Evolutionary conservation across 306 rosid genomes (phyloP).

Genomic region (Acacia melanoxylon): DNA sequence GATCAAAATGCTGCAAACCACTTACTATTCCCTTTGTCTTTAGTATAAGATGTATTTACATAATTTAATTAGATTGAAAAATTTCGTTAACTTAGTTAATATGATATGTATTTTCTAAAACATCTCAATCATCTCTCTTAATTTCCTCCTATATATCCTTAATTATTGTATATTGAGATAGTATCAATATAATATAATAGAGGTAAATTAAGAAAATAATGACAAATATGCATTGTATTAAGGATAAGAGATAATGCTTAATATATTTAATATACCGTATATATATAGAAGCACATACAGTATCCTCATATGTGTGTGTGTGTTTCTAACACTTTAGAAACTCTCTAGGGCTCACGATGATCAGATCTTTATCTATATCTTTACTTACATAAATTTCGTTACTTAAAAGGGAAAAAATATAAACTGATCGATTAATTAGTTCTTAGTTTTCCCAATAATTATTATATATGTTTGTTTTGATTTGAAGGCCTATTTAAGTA

Average conservation of each 20-base stretch:
- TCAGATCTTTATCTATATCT: background rate
- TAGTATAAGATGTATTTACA: too few relatives aligned
- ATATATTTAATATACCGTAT: background rate
- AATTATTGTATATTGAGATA: too few relatives aligned
- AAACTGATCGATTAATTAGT: background rate
- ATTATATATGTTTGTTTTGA: background rate
- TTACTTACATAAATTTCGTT: background rate
- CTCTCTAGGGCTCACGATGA: background rate
- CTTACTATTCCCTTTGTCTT: background rate
- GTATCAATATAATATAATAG: too few relatives aligned
- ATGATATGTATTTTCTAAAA: too few relatives aligned
- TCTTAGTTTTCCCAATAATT: background rate
- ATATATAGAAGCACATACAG: too few relatives aligned
- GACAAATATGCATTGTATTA: too few relatives aligned
- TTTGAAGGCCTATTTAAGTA: background rate
- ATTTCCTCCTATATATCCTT: too few relatives aligned
- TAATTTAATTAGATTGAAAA: too few relatives aligned
- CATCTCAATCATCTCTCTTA: too few relatives aligned
- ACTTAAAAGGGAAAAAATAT: background rate
- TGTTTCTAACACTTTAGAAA: background rate
- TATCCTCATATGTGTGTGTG: too few relatives aligned
- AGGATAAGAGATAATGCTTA: accelerated
- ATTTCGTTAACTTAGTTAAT: too few relatives aligned
- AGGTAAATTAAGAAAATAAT: too few relatives aligned
- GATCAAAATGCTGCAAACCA: background rate